Evolutionary conservation across 768 basidiomycete genomes (phyloP).

Genomic region (Tricholoma sp.): DNA sequence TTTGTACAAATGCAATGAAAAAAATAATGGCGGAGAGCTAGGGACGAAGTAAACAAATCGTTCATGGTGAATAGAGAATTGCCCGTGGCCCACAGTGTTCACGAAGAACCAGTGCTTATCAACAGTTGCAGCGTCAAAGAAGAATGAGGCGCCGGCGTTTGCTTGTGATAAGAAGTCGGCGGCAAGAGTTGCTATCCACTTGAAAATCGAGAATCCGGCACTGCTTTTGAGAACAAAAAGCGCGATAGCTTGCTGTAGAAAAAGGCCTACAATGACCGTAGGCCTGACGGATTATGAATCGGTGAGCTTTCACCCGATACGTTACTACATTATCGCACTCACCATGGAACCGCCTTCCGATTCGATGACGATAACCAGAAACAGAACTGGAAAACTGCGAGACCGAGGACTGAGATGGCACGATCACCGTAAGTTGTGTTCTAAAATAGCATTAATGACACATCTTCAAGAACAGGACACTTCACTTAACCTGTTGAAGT

Average conservation of each 20-base stretch:
- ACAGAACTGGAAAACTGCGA: conserved; percentile 71
- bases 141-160: conserved; percentile 69
- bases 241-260: conserved; percentile 81
- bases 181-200: conserved; percentile 75
- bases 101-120: conserved; percentile 85
- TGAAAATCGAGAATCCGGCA: conserved; percentile 82
- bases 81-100: conserved; percentile 48
- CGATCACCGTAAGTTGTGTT: conserved; percentile 69
- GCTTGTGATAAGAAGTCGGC: conserved; percentile 73
- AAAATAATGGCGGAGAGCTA: conserved; percentile 81
- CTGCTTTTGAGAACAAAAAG: conserved; percentile 83
- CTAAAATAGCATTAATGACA: conserved; percentile 15
- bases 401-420: conserved; percentile 75
- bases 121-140: conserved; percentile 62
- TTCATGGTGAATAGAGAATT: conserved; percentile 2
- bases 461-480: conserved; percentile 12
- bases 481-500: conserved; percentile 38
- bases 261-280: conserved; percentile 83
- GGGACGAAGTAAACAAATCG: neutral
- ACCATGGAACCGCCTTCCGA: conserved; percentile 69
- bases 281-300: conserved; percentile 40
- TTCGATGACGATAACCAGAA: conserved; percentile 67
- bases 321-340: conserved; percentile 21
- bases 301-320: neutral
- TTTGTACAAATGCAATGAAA: conserved; percentile 90